These are phyloP conservation scores for Phaeophleospora eucalypticola DNA, from an alignment of 2,329 filamentous ascomycete species.

Conservation along the genomic window DNA sequence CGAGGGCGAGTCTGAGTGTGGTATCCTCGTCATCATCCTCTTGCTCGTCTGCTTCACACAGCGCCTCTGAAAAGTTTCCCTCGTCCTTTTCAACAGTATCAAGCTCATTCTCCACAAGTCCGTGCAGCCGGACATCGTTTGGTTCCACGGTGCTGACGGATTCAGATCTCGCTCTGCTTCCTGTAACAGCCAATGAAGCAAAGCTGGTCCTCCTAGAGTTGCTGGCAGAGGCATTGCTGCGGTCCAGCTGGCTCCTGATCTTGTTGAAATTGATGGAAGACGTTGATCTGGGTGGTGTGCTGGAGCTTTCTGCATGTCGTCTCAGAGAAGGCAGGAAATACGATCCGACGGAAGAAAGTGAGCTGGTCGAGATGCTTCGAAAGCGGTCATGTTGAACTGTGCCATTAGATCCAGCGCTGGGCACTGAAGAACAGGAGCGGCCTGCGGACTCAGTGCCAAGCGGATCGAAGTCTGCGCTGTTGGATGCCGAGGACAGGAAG, in stretches of 20 bases:
- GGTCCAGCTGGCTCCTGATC: conserved; percentile 6
- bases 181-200: conserved; percentile 11
- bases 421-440: conserved; percentile 21
- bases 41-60: conserved; percentile 3
- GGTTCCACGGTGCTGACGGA: conserved; percentile 3
- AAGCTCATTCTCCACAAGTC: conserved; percentile 13
- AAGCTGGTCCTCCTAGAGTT: conserved; percentile 15
- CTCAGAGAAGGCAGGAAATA: conserved; percentile 14
- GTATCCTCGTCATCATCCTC: conserved; percentile 1
- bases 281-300: conserved; percentile 8
- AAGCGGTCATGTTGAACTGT: conserved; percentile 26
- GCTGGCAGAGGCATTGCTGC: conserved; percentile 8
- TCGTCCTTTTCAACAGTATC: conserved; percentile 4
- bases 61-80: conserved; percentile 4
- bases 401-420: conserved; percentile 20
- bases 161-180: conserved; percentile 6
- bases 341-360: conserved; percentile 24
- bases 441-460: conserved; percentile 6
- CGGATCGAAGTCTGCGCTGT: conserved; percentile 8
- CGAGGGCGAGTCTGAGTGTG: background rate
- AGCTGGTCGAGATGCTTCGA: conserved; percentile 27
- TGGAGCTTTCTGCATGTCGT: conserved; percentile 5
- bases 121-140: conserved; percentile 5
- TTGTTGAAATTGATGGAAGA: conserved; percentile 15
- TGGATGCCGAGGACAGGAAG: conserved; percentile 8